Evolutionary conservation across 129 eudicot species (phyloP).

Genomic region (Mikania micrantha): DNA sequence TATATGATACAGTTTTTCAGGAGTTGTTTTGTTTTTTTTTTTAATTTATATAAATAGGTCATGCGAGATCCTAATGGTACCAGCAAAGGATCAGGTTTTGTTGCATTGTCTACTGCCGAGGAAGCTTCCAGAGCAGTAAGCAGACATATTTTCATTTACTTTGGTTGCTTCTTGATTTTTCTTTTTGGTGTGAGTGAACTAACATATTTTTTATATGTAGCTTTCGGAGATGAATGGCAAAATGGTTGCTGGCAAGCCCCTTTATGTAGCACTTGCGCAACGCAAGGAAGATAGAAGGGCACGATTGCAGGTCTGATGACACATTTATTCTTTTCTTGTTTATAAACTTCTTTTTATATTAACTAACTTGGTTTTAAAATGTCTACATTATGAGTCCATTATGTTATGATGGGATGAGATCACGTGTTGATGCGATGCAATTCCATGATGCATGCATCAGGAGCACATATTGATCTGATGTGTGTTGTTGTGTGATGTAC

Average conservation of each 20-base stretch:
- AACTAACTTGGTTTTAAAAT: too few species aligned
- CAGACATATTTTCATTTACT: not conserved
- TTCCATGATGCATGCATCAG: too few species aligned
- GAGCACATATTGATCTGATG: too few species aligned
- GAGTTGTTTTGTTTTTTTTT: too few species aligned
- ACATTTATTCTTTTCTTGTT: not conserved
- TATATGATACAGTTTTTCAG: too few species aligned
- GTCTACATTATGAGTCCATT: too few species aligned
- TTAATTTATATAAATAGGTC: not conserved
- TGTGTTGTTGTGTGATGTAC: too few species aligned
- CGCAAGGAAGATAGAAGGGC: constrained; percentile 12
- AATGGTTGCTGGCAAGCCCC: constrained; percentile 9
- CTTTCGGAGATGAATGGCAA: constrained; percentile 6
- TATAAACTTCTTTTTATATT: not conserved
- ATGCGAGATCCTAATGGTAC: constrained; percentile 11
- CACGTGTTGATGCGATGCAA: too few species aligned
- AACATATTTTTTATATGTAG: not conserved
- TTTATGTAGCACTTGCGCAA: not conserved
- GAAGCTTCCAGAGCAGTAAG: constrained; percentile 10
- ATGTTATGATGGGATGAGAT: too few species aligned
- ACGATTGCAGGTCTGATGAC: not conserved
- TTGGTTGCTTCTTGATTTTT: not conserved
- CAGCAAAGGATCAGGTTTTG: constrained; percentile 3
- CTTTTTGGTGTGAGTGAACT: not conserved
- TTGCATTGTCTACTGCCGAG: not conserved